Evolutionary conservation across 2,329 filamentous ascomycete genomes (phyloP), one percentile per base, ranked within the genome.

Genomic region (Cryphonectria japonica): DNA sequence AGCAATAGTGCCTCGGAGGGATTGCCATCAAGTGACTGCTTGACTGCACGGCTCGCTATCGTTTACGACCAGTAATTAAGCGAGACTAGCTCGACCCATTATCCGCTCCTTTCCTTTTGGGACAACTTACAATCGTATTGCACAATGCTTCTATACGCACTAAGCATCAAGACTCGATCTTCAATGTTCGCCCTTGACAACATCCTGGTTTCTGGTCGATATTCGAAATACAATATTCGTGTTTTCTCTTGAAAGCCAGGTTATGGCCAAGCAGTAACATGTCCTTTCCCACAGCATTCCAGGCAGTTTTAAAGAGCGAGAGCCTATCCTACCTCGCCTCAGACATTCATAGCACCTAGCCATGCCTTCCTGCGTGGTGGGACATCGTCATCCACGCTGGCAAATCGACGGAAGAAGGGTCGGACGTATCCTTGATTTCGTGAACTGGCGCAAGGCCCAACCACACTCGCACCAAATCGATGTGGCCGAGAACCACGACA

Each of bases 401-500:
- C 29, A 84, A 86, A 71, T 78, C 86, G n/a, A 84, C 83, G 0
- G 76, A 83, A 66, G 77, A n/a, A 41, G 39, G 39, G 1, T 14
- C 39, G 39, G 39, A 41, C 11, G 39, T 41, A 41, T 14, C 9
- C 39, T 41, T 11, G 13, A 14, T 13, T 41, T 6, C 39, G 9
- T 41, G 39, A 9, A 14, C 9, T 41, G 39, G 39, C 39, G 11
- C 13, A 11, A 41, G 39, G 39, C 39, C 39, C 39, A 13, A 41
- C 39, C 46, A 50, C 16, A 50, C 22, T 78, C 70, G 7, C 74
- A 82, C 76, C 86, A 86, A 74, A 77, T 86, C 59, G 78, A 85
- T 5, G 76, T 86, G 7, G 83, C 80, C 22, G 85, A 84, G 3
- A 86, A 86, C 67, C 84, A 85, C 70, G 83, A 85, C 26, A 43